These are phyloP conservation scores for Populus pruinosa DNA, from an alignment of 345 rosid species.

Conservation along the genomic window DNA sequence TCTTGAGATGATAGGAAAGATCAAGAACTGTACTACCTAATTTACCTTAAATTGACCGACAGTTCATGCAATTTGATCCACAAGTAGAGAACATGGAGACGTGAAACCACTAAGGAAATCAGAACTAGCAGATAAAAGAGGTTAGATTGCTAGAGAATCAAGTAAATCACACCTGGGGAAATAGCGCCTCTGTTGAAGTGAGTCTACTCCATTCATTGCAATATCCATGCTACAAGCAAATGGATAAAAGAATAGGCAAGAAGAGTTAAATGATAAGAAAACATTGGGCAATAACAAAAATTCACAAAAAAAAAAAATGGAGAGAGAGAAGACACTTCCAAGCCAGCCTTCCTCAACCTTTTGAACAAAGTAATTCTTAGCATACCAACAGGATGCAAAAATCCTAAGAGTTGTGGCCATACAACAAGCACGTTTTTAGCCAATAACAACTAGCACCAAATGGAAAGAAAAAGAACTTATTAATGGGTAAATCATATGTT, in stretches of 20 bases:
- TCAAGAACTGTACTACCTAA: neutral
- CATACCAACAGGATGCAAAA: neutral
- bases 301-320: no score
- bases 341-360: neutral
- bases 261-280: neutral
- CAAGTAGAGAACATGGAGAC: neutral
- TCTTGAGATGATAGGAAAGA: no score
- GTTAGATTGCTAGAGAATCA: neutral
- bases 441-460: neutral
- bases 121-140: no score
- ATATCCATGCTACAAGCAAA: slow-evolving; percentile 43
- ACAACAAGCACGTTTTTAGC: neutral
- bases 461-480: neutral
- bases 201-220: slow-evolving; percentile 40
- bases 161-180: slow-evolving; percentile 55
- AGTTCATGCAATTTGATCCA: neutral
- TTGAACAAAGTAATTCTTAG: neutral
- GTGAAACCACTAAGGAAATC: neutral
- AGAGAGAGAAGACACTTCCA: neutral
- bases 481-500: neutral
- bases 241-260: slow-evolving; percentile 8
- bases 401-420: neutral
- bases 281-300: neutral
- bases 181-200: slow-evolving; percentile 40
- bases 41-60: neutral